Evolutionary conservation across 768 basidiomycete genomes (phyloP), one percentile per base, ranked within the genome.

Genomic region (Nidularia sp.): DNA sequence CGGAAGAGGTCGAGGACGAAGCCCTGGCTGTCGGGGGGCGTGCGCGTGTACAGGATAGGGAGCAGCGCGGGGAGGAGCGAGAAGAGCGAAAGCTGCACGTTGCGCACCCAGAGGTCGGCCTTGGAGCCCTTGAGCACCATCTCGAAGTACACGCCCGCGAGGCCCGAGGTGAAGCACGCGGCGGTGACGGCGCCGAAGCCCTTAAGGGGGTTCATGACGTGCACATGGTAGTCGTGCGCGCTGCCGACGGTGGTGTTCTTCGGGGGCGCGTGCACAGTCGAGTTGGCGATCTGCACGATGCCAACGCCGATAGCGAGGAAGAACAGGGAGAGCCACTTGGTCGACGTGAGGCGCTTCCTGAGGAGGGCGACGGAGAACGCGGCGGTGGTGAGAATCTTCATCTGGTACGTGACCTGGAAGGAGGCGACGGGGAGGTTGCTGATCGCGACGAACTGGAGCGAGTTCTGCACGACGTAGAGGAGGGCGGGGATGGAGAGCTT

Each of bases 121-220:
- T 85, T 85, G 2, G 90, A 89, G 60, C 88, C 86, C 73, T 96
- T 98, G 58, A 95, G 75, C 34, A 94, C 93, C 89, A 96, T 94
- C 73, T 98, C 96, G 60, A 98, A 98, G 72, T 98, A 98, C 29
- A 98, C 95, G 5, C 95, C 95, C 0, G 95, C 95, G 44, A 98
- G 83, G 25, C 96, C 96, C 0, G 93, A 96, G 0, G 95, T 97
- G 65, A 96, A 84, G 73, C 96, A 98, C 0, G 96, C 94, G 10
- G 86, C 83, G 5, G 83, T 78, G 49, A 98, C 95, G 1, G 96
- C 96, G 46, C 89, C 63, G 69, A 98, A 95, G 0, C 96, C 96
- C 55, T 83, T 91, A 53, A 88, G 65, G 6, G 87, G 84, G 56
- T 85, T 80, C 92, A 97, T 95, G 53, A 85, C 77, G 58, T 90